Evolutionary conservation across 805 yeast species (phyloP).

Genomic region (Kodamaea kakaduensis): DNA sequence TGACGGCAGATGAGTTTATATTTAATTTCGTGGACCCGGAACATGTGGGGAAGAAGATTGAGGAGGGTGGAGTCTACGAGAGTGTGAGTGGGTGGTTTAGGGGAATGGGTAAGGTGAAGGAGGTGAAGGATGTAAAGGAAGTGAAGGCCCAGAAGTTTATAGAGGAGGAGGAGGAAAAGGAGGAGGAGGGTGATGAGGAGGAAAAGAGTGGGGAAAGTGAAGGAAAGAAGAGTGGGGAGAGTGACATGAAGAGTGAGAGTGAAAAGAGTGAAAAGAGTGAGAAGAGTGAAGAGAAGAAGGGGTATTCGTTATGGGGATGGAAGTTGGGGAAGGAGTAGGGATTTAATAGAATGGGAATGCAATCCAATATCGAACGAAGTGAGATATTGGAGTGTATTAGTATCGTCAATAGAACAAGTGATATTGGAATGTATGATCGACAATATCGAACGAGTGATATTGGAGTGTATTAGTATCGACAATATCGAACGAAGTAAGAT

Average conservation of each 20-base stretch:
- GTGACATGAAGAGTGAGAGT: slow-evolving; percentile 1
- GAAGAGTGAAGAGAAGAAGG: slow-evolving; percentile 3
- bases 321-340: neutral
- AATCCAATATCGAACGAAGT: no score
- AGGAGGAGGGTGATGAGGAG: slow-evolving; percentile 2
- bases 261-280: slow-evolving; percentile 5
- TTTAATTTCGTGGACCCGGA: slow-evolving; percentile 41
- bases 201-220: slow-evolving; percentile 5
- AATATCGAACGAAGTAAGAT: no score
- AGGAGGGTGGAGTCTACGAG: slow-evolving; percentile 13
- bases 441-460: no score
- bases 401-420: no score
- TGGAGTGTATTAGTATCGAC: no score
- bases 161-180: slow-evolving; percentile 9
- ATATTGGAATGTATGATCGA: no score
- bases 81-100: slow-evolving; percentile 24
- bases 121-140: slow-evolving; percentile 3
- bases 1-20: slow-evolving; percentile 40
- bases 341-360: no score
- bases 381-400: no score
- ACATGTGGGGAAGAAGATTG: slow-evolving; percentile 29
- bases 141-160: slow-evolving; percentile 12
- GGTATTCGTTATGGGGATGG: neutral
- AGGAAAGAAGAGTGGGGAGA: slow-evolving; percentile 10
- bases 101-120: slow-evolving; percentile 2